phyloP scores from a whole-genome alignment of 2,329 filamentous ascomycete species.

The Ophiostoma novo-ulmi region DNA sequence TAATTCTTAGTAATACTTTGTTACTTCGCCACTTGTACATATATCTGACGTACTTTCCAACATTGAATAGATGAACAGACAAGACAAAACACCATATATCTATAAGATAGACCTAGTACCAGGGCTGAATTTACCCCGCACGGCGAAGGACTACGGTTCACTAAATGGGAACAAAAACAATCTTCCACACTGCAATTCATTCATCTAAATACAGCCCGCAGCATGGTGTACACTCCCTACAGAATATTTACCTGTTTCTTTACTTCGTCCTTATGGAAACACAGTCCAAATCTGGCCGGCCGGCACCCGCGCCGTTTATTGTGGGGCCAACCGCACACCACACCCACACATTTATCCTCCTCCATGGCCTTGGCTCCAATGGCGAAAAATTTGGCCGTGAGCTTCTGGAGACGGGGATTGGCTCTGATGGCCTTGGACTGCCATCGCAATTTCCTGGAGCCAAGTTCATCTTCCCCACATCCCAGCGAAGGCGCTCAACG shows the following conservation, averaged over 20 bases:
- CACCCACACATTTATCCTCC: conserved; percentile 32
- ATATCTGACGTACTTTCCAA: too few relatives aligned
- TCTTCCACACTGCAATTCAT: too few relatives aligned
- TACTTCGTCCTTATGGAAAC: conserved; percentile 1
- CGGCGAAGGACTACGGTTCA: too few relatives aligned
- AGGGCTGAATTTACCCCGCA: too few relatives aligned
- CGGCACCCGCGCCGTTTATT: conserved; percentile 24
- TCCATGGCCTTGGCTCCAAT: conserved; percentile 35
- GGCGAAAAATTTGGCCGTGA: conserved; percentile 35
- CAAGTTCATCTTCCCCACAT: conserved; percentile 50
- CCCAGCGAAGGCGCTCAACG: conserved; percentile 41
- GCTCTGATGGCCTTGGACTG: conserved; percentile 30
- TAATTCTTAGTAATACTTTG: too few relatives aligned
- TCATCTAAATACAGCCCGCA: neutral
- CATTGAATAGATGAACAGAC: too few relatives aligned
- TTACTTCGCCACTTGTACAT: too few relatives aligned
- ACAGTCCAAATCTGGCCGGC: neutral
- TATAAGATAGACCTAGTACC: too few relatives aligned
- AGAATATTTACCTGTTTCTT: neutral
- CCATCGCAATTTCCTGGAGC: conserved; percentile 37
- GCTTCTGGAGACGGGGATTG: conserved; percentile 30
- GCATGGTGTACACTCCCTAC: neutral
- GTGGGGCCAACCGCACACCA: conserved; percentile 29
- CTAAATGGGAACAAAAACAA: too few relatives aligned
- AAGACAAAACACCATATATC: too few relatives aligned